phyloP scores from a whole-genome alignment of 2,329 filamentous ascomycete species.

The Bipolaris bicolor region DNA sequence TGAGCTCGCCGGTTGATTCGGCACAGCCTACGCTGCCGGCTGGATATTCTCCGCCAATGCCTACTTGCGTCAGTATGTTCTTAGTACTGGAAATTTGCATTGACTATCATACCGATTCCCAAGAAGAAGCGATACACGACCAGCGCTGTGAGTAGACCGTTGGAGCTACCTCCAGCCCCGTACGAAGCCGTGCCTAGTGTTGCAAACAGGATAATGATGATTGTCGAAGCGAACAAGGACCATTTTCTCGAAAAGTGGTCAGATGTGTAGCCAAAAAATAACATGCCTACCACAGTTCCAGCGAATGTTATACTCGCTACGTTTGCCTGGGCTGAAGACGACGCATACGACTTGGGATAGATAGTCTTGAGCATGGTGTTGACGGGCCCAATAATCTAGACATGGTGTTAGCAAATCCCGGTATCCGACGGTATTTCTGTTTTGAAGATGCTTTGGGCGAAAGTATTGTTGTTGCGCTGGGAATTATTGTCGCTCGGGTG shows the following conservation, averaged over 20 bases:
- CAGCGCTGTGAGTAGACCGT: slow-evolving; percentile 77
- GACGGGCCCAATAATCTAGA: slow-evolving; percentile 82
- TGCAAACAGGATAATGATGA: slow-evolving; percentile 85
- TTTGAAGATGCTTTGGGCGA: slow-evolving; percentile 7
- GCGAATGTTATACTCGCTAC: slow-evolving; percentile 84
- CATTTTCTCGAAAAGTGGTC: slow-evolving; percentile 87
- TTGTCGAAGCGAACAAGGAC: slow-evolving; percentile 78
- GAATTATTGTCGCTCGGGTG: slow-evolving; percentile 12
- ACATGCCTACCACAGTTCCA: slow-evolving; percentile 81
- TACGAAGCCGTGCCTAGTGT: slow-evolving; percentile 80
- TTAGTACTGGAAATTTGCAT: neutral
- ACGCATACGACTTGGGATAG: slow-evolving; percentile 73
- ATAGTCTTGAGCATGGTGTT: slow-evolving; percentile 74
- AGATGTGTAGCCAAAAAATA: slow-evolving; percentile 79
- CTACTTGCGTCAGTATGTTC: slow-evolving; percentile 10
- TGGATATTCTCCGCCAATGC: slow-evolving; percentile 84
- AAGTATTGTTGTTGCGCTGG: slow-evolving; percentile 10
- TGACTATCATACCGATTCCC: slow-evolving; percentile 51
- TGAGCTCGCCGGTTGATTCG: slow-evolving; percentile 83
- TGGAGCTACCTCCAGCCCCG: slow-evolving; percentile 68
- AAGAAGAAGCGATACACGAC: slow-evolving; percentile 86
- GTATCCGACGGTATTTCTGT: neutral
- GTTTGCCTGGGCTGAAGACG: slow-evolving; percentile 72
- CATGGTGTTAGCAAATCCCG: slow-evolving; percentile 18
- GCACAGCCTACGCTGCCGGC: slow-evolving; percentile 83